These are phyloP conservation scores for Martensiomyces pterosporus DNA, from an alignment of 192 early-diverging fungal species.

Conservation along the genomic window DNA sequence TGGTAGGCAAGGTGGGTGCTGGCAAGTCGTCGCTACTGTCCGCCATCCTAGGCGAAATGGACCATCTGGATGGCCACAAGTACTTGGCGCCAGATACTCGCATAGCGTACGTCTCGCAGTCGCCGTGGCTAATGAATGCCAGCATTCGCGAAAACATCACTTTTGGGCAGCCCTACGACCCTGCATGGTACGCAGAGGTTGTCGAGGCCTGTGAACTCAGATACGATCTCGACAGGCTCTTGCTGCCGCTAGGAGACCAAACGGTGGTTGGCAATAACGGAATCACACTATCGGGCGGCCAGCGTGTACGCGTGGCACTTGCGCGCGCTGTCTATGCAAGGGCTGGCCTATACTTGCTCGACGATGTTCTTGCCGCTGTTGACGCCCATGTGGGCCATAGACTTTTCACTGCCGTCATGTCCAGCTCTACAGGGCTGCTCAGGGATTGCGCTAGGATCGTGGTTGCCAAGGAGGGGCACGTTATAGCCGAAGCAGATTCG, in stretches of 20 bases:
- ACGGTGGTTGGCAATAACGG: constrained; percentile 58
- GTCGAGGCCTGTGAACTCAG: constrained; percentile 20
- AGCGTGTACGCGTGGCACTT: constrained; percentile 60
- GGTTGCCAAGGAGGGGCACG: constrained; percentile 50
- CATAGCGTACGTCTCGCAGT: constrained; percentile 27
- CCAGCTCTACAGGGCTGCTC: constrained; percentile 51
- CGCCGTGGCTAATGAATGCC: constrained; percentile 44
- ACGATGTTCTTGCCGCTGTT: constrained; percentile 64
- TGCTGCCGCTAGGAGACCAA: constrained; percentile 29
- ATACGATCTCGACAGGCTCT: constrained; percentile 23
- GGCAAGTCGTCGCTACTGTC: constrained; percentile 79
- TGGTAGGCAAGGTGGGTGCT: constrained; percentile 79
- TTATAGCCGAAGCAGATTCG: constrained; percentile 33
- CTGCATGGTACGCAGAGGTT: constrained; percentile 15
- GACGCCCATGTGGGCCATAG: constrained; percentile 55
- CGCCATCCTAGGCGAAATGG: constrained; percentile 76
- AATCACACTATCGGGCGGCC: constrained; percentile 57
- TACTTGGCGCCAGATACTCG: background rate
- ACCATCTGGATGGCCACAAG: background rate
- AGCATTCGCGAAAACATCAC: constrained; percentile 47
- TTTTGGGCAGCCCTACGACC: constrained; percentile 31
- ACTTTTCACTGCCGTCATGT: constrained; percentile 58
- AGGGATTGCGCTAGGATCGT: constrained; percentile 43
- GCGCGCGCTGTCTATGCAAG: constrained; percentile 69
- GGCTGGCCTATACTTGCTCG: constrained; percentile 68